Conservation (phyloP, 208 protist genomes). For the Trichomonas vaginalis region DNA sequence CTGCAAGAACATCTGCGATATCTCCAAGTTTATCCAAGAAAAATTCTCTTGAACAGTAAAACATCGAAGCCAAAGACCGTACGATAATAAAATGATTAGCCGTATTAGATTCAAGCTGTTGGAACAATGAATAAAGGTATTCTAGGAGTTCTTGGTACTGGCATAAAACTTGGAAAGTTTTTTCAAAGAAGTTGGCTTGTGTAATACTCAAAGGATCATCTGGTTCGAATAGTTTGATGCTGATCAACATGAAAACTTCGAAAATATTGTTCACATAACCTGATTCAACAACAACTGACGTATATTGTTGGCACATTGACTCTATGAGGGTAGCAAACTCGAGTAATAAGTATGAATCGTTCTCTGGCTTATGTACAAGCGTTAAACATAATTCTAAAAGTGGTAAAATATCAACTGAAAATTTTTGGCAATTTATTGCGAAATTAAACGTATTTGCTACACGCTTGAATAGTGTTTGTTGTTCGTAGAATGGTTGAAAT, state of each 20-base stretch:
- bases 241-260: neutral
- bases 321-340: neutral
- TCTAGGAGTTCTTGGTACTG: neutral
- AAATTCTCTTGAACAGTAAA: neutral
- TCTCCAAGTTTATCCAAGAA: neutral
- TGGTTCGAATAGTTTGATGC: neutral
- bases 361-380: neutral
- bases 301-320: neutral
- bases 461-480: neutral
- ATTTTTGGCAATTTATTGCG: neutral
- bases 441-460: neutral
- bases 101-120: neutral
- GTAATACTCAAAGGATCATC: neutral
- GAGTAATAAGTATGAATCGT: neutral
- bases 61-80: neutral
- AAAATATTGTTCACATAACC: neutral
- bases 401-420: neutral
- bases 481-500: neutral
- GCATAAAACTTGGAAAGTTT: neutral
- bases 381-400: neutral
- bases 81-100: neutral
- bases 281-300: neutral
- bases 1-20: neutral
- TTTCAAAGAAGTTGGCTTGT: neutral
- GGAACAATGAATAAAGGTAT: neutral